Percentiles rank a stretch among this genome's conserved stretches.
These are phyloP conservation scores for Lentinula lateritia DNA, from an alignment of 768 basidiomycete genomes.

Conservation along the genomic window DNA sequence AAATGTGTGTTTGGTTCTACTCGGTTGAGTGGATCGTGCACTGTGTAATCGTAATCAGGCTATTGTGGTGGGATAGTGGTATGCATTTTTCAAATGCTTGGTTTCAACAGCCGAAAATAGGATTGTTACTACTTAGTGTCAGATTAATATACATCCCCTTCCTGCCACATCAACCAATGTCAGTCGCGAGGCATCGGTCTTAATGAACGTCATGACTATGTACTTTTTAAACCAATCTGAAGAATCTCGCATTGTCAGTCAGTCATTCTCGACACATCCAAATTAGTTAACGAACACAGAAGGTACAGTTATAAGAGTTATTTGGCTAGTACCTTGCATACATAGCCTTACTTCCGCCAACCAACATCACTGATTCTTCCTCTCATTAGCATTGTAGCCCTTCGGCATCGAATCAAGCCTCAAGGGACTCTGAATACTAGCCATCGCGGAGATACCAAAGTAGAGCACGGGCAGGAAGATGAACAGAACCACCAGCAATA, in stretches of 20 bases:
- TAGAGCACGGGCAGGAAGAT: slow-evolving; percentile 61
- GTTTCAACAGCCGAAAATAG: background rate
- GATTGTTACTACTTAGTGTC: background rate
- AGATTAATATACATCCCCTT: background rate
- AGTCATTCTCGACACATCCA: too few relatives aligned
- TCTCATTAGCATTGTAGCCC: slow-evolving; percentile 63
- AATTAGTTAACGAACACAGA: too few relatives aligned
- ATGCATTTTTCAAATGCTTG: too few relatives aligned
- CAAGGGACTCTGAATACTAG: slow-evolving; percentile 69
- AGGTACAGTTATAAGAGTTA: too few relatives aligned
- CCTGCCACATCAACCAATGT: background rate
- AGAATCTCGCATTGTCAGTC: too few relatives aligned
- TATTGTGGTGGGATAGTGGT: background rate
- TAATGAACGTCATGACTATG: background rate
- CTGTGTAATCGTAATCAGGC: background rate
- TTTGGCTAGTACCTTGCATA: too few relatives aligned
- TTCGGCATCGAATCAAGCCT: slow-evolving; percentile 58
- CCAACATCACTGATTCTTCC: slow-evolving; percentile 57
- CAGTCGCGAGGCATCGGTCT: background rate
- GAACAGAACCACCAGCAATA: slow-evolving; percentile 61
- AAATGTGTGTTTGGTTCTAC: background rate
- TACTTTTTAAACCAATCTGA: background rate
- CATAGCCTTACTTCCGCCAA: too few relatives aligned
- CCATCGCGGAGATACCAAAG: slow-evolving; percentile 59
- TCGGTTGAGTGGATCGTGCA: background rate